Conservation (phyloP, 305 asterid genomes). For the Stenogyne calaminthoides region DNA sequence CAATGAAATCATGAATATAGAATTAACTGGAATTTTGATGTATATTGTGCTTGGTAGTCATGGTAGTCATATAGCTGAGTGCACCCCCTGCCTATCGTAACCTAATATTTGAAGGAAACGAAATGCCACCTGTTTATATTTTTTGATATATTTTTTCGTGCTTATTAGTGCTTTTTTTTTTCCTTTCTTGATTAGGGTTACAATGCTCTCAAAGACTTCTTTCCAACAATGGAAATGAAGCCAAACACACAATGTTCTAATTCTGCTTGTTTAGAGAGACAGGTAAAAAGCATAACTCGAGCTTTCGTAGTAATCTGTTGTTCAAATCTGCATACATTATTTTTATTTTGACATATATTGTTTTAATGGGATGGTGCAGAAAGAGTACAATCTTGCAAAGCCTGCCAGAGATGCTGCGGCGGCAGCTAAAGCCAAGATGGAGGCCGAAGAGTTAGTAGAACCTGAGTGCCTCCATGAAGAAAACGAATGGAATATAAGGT, state of each 20-base stretch:
- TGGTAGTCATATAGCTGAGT: not conserved
- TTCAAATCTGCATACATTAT: slow-evolving; percentile 3
- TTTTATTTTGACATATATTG: not conserved
- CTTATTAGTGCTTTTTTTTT: not conserved
- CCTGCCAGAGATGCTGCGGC: slow-evolving; percentile 89
- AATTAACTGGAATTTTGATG: not conserved
- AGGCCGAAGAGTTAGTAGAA: slow-evolving; percentile 50
- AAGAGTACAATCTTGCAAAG: slow-evolving; percentile 68
- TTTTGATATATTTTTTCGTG: slow-evolving; percentile 7
- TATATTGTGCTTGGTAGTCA: not conserved
- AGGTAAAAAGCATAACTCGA: slow-evolving; percentile 48
- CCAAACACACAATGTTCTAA: slow-evolving; percentile 96
- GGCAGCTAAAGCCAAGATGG: slow-evolving; percentile 59
- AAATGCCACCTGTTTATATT: not conserved
- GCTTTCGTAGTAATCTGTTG: slow-evolving; percentile 4
- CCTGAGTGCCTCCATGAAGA: slow-evolving; percentile 73
- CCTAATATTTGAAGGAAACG: slow-evolving; percentile 6
- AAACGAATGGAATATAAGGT: slow-evolving; percentile 98
- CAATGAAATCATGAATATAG: not conserved
- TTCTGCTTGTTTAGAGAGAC: slow-evolving; percentile 93
- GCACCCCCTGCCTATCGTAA: not conserved
- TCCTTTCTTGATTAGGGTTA: slow-evolving; percentile 64
- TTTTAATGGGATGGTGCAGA: slow-evolving; percentile 46
- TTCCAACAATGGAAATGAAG: slow-evolving; percentile 97
- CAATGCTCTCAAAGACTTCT: slow-evolving; percentile 93